Evolutionary conservation across 2,329 filamentous ascomycete genomes (phyloP).

Genomic region (Stachybotrys chartarum): DNA sequence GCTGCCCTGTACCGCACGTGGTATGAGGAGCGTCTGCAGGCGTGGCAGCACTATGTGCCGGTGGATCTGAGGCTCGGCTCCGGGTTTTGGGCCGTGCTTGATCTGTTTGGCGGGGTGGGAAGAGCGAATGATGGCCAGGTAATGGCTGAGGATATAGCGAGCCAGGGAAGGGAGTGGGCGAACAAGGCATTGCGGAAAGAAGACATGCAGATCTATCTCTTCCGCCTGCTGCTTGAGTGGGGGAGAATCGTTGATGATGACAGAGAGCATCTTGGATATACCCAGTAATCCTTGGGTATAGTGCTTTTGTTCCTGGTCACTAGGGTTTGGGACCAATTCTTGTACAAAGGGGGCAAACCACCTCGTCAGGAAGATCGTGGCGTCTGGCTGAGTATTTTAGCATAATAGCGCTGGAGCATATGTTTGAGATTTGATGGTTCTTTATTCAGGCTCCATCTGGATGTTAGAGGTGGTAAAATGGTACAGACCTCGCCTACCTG

Average conservation of each 20-base stretch:
- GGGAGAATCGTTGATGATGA: constrained; percentile 59
- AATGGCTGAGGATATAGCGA: constrained; percentile 41
- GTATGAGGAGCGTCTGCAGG: constrained; percentile 66
- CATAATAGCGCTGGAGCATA: too few relatives aligned
- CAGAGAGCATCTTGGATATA: constrained; percentile 22
- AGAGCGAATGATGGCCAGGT: not conserved
- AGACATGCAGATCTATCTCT: constrained; percentile 78
- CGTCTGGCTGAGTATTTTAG: too few relatives aligned
- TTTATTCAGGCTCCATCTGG: too few relatives aligned
- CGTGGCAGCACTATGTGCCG: constrained; percentile 79
- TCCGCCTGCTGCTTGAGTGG: constrained; percentile 72
- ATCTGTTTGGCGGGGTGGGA: not conserved
- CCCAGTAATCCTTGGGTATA: not conserved
- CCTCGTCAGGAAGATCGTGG: too few relatives aligned
- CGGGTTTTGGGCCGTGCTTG: not conserved
- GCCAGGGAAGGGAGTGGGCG: constrained; percentile 59
- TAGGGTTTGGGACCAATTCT: too few relatives aligned
- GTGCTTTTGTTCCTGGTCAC: not conserved
- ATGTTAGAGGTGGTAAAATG: too few relatives aligned
- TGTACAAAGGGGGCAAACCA: too few relatives aligned
- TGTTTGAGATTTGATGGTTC: too few relatives aligned
- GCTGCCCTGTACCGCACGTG: constrained; percentile 70
- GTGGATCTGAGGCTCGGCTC: constrained; percentile 50
- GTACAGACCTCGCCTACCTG: too few relatives aligned
- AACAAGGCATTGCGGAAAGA: constrained; percentile 55